Base-by-base conservation (phyloP, 2,329 filamentous ascomycete species). In the Fusarium ambrosium region DNA sequence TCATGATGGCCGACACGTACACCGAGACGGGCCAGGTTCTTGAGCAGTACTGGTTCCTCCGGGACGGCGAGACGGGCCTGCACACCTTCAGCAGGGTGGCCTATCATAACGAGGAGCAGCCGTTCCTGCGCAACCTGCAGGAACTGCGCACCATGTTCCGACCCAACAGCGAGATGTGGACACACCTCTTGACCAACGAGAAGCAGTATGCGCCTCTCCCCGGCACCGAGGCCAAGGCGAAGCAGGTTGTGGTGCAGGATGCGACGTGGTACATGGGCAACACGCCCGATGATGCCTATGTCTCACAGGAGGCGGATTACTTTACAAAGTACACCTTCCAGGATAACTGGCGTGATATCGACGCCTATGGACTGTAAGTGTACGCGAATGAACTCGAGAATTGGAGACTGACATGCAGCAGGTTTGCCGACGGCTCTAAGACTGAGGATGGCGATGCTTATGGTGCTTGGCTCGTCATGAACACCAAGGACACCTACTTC, bases 271-370 rank as follows among this genome's bases (percentile, higher is more conserved):
- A 89, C 56, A 79, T 92, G 16, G 87, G 88, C 29, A 88, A 88
- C 56, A 87, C 87, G 0, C 86, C 87, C 0, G 77, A 87, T 18
- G 88, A 90, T 76, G 83, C 87, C 0, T 92, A 92, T 75, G 88
- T 90, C 0, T 79, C 86, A 41, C 82, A 89, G 55, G 86, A 89
- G 66, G 85, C 88, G 2, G 88, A 91, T 55, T 92, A 91, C 79
- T 92, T 92, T 76, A 92, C 90, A 24, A 92, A 92, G 78, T 92
- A 92, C 75, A 92, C 88, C 0, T 92, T 92, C 68, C 84, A 86
- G 6, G 88, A 89, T 67, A 85, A 84, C 2, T 92, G 89, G 89
- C 84, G 89, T 59, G 85, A 90, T 55, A 88, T 91, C 66, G 84
- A 85, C 41, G 89, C 88, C 3, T 89, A 92, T 74, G 90, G 90